Conservation (phyloP, 2,329 filamentous ascomycete genomes). For the Madurella mycetomatis region DNA sequence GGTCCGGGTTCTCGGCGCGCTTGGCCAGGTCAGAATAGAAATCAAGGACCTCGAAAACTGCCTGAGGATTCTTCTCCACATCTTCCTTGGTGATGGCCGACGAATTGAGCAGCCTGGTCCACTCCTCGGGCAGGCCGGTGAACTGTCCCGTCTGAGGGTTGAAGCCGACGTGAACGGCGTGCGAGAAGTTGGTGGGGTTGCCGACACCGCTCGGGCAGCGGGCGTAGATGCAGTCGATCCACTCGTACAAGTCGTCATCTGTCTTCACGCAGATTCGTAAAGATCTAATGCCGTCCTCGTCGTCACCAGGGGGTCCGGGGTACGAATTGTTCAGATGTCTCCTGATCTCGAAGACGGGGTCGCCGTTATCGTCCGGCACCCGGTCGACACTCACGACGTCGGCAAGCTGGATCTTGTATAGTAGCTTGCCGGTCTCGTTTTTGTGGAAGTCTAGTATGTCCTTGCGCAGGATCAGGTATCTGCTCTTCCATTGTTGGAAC, state of each 20-base stretch:
- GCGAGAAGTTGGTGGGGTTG: conserved; percentile 96
- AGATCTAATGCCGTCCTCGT: conserved; percentile 75
- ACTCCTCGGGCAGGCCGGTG: conserved; percentile 88
- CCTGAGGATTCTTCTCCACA: conserved; percentile 93
- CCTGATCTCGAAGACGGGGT: conserved; percentile 92
- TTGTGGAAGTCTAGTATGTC: conserved; percentile 94
- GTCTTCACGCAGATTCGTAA: conserved; percentile 91
- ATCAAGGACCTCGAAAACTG: conserved; percentile 73
- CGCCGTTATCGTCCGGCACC: conserved; percentile 69
- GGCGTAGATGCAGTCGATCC: conserved; percentile 97
- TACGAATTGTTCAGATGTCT: conserved; percentile 65
- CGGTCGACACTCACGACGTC: conserved; percentile 88
- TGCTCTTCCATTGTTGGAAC: conserved; percentile 82
- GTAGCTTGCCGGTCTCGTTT: conserved; percentile 78
- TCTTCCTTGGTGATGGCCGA: conserved; percentile 98
- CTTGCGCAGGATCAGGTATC: conserved; percentile 87
- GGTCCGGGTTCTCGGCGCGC: conserved; percentile 64
- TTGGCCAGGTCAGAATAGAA: conserved; percentile 84
- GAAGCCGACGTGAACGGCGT: conserved; percentile 95
- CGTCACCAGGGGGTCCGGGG: conserved; percentile 63
- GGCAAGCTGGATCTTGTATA: conserved; percentile 78
- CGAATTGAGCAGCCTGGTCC: conserved; percentile 92
- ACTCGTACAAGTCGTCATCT: conserved; percentile 96
- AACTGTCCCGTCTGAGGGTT: conserved; percentile 94
- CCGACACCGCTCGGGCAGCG: conserved; percentile 95